Evolutionary conservation across 164 flowering plant genomes (phyloP), one percentile per base, ranked within the genome.

Genomic region (Chloranthus sessilifolius): DNA sequence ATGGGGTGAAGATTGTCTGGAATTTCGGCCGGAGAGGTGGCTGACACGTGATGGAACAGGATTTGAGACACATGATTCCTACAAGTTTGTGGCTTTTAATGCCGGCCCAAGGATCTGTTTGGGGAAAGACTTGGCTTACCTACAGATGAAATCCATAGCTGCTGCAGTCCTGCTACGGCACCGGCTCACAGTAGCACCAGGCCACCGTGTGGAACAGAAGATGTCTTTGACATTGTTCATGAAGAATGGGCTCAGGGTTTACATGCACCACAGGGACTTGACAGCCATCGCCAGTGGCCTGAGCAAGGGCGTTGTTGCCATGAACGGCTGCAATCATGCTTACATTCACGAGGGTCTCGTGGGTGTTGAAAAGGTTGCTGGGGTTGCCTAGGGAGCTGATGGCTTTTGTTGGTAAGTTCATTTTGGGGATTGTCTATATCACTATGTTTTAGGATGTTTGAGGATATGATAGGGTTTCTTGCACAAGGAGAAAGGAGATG

Each of bases 161-260:
- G 90, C 96, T 0, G 79, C 96, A 5, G 79, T 85, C 36, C 40
- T 91, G 59, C 70, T 91, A 34, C 75, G 87, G 31, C 95, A 91
- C 78, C 75, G 75, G 28, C 80, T 88, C 17, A 48, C 79, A 4
- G 48, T 79, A 58, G 89, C 45, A 19, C 34, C 76, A 0, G 98
- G 85, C 0, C 96, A 85, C 53, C 63, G 54, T 20, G 95, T 91
- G 61, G 92, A 80, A 74, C 98, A 85, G 60, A 88, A 88, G 70
- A 88, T 88, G 92, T 88, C 98, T 1, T 30, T 88, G 39, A 91
- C 96, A 0, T 35, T 91, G 65, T 91, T 88, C 75, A 88, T 91
- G 96, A 88, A 85, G 63, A 48, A 83, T 36, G 98, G 98, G 52
- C 81, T 91, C 4, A 75, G 56, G 55, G 92, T 88, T 1, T 47